Conservation (phyloP, 768 basidiomycete species). For the Naematelia aurantialba region DNA sequence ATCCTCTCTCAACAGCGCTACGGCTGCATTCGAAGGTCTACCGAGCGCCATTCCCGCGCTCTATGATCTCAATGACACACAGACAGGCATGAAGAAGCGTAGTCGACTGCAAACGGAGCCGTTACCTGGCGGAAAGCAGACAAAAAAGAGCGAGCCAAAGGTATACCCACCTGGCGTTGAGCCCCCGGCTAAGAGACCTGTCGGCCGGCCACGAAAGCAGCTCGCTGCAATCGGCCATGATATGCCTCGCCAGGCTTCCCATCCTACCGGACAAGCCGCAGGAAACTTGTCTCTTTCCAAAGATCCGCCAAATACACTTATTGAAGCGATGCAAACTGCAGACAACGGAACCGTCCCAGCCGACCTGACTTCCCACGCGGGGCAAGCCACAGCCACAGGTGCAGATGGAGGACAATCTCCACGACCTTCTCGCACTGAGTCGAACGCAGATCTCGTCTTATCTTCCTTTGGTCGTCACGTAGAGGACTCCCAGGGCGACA, state of each 20-base stretch:
- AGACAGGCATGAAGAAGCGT: conserved; percentile 9
- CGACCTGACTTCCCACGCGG: too few species aligned
- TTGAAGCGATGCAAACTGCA: too few species aligned
- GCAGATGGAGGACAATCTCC: too few species aligned
- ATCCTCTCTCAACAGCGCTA: background rate
- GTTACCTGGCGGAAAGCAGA: background rate
- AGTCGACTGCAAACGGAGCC: conserved; percentile 8
- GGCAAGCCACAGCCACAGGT: too few species aligned
- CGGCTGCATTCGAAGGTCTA: background rate
- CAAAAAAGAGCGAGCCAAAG: background rate
- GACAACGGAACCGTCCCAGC: too few species aligned
- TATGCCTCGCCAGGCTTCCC: too few species aligned
- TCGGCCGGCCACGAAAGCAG: background rate
- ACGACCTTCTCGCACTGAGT: too few species aligned
- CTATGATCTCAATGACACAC: background rate
- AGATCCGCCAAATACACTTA: too few species aligned
- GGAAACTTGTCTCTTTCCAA: too few species aligned
- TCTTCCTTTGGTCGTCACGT: too few species aligned
- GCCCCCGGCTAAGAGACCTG: background rate
- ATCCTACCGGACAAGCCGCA: background rate
- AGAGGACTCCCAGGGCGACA: too few species aligned
- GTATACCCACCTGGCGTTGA: background rate
- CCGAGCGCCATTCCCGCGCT: background rate
- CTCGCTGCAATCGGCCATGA: background rate
- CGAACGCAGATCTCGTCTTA: too few species aligned